Base-by-base conservation (phyloP, 495 filamentous ascomycete genomes). In the Bombardia bombarda region DNA sequence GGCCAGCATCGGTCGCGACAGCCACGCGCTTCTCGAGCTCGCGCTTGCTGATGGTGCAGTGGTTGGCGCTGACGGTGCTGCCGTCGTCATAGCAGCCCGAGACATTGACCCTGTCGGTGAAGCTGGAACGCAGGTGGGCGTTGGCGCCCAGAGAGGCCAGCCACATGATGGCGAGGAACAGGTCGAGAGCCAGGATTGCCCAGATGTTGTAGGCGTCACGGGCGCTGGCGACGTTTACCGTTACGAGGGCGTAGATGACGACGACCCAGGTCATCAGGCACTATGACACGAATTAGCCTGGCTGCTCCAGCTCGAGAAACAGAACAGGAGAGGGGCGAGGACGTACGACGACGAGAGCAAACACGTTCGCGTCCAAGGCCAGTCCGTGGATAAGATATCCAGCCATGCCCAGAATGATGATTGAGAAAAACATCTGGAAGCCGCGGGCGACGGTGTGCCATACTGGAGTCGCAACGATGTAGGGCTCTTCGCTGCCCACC, bases 91-190 rank as follows among this genome's bases (percentile, higher is more conserved):
- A 55, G 56, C 68, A 73, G 36, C 32, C 35, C 0, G 37, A 32
- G 13, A 62, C 53, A 9, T 24, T 51, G 12, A 71, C 67, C 5
- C 41, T 14, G 1, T 45, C 18, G 2, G 33, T 56, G 54, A 71
- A 73, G 20, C 48, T 38, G n/a, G 55, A 58, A 13, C 69, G 60
- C 26, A 49, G 53, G 2, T 65, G 61, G 7, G 68, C 69, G 33
- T 60, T 64, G 24, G 65, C 56, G 21, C 60, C 69, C 53, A 73
- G 57, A n/a, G 61, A 65, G 3, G 68, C 61, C 17, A 73, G 53
- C 68, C 68, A 73, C 23, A 73, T 55, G 51, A 73, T 47, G 17
- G 62, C 58, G 61, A 73, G 63, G 21, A 71, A 48, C 21, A 58
- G 45, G 44, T 73, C 68, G 12, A 73, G 54, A 4, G 60, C 45